Evolutionary conservation across 2,329 filamentous ascomycete genomes (phyloP).

Genomic region (Thyridium curvatum): DNA sequence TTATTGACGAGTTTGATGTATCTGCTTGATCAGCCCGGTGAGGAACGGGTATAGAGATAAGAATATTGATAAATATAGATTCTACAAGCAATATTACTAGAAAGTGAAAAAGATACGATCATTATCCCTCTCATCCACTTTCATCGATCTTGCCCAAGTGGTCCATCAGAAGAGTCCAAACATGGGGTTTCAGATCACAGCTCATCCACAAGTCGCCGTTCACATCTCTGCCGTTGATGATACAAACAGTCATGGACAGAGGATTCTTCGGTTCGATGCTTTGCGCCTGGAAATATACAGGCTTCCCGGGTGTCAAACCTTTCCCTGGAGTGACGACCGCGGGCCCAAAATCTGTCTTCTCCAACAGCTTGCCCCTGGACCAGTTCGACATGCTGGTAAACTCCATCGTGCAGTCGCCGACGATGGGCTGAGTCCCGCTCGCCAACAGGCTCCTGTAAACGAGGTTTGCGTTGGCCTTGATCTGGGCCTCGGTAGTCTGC

Average conservation of each 20-base stretch:
- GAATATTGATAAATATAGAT: no score
- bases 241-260: constrained; percentile 6
- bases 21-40: no score
- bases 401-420: constrained; percentile 3
- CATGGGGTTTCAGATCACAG: constrained; percentile 1
- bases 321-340: constrained; percentile 5
- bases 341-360: constrained; percentile 9
- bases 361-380: constrained; percentile 8
- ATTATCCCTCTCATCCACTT: no score
- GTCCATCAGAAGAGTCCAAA: no score
- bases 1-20: constrained; percentile 42
- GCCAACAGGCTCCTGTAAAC: no score
- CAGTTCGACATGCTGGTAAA: constrained; percentile 10
- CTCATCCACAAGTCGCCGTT: constrained; percentile 11
- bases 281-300: no score
- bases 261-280: neutral
- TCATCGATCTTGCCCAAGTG: no score
- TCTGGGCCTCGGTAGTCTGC: constrained; percentile 11
- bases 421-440: constrained; percentile 1
- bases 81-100: no score
- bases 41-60: no score
- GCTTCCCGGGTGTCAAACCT: constrained; percentile 1
- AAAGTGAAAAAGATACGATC: no score
- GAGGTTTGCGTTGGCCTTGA: constrained; percentile 5
- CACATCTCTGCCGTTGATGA: constrained; percentile 10